These are phyloP conservation scores for Annona squamosa DNA, from an alignment of 164 flowering plant genomes.

Conservation along the genomic window DNA sequence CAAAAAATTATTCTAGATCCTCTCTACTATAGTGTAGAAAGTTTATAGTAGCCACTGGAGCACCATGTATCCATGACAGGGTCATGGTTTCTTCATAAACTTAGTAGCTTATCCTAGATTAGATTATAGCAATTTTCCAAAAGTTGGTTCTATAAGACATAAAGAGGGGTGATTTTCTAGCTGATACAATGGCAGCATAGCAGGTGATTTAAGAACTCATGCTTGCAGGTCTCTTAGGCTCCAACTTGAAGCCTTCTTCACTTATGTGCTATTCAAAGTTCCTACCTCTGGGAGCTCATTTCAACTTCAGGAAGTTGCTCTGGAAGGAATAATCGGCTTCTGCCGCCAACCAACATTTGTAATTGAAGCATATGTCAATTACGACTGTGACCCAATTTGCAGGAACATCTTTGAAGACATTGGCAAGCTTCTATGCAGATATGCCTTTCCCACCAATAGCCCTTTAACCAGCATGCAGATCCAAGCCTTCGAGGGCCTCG, in stretches of 20 bases:
- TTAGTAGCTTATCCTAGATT: too few species aligned
- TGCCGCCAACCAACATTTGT: slow-evolving; percentile 74
- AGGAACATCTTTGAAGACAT: slow-evolving; percentile 64
- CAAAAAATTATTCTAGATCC: too few species aligned
- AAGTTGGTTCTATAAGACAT: too few species aligned
- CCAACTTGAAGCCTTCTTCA: slow-evolving; percentile 86
- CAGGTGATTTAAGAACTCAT: background rate
- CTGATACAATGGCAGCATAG: too few species aligned
- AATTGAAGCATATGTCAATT: slow-evolving; percentile 65
- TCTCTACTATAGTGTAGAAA: too few species aligned
- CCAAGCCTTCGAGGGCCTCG: slow-evolving; percentile 86
- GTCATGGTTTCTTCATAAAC: too few species aligned
- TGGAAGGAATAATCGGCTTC: slow-evolving; percentile 80
- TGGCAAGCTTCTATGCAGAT: slow-evolving; percentile 73
- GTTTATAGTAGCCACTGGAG: too few species aligned
- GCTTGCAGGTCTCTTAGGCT: slow-evolving; percentile 59
- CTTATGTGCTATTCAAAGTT: slow-evolving; percentile 49
- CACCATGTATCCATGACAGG: too few species aligned
- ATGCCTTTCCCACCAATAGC: slow-evolving; percentile 47
- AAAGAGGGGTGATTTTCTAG: too few species aligned
- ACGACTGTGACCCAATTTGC: slow-evolving; percentile 65
- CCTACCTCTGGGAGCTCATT: slow-evolving; percentile 24
- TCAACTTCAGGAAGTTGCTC: slow-evolving; percentile 72
- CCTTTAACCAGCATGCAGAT: slow-evolving; percentile 50
- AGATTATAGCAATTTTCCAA: too few species aligned